Evolutionary conservation across 495 filamentous ascomycete species (phyloP).

Genomic region (Peziza echinospora): DNA sequence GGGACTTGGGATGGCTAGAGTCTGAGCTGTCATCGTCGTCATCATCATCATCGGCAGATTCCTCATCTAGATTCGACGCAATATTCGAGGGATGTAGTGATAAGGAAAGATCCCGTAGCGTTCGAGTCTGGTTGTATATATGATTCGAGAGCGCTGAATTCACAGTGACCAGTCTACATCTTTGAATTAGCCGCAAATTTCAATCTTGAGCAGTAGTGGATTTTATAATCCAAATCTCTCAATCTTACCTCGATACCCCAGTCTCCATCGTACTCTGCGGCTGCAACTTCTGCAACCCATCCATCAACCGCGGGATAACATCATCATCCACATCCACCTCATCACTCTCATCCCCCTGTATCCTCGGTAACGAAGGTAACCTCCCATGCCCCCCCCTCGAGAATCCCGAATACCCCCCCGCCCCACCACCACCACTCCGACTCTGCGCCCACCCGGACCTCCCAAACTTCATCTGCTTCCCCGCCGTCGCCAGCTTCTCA

Average conservation of each 20-base stretch:
- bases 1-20: constrained; percentile 29
- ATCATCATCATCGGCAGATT: no score
- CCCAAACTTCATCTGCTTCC: constrained; percentile 9
- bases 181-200: no score
- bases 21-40: no score
- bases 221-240: no score
- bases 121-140: constrained; percentile 61
- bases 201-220: no score
- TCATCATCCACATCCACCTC: constrained; percentile 46
- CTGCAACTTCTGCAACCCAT: constrained; percentile 52
- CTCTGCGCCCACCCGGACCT: constrained; percentile 1
- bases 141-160: constrained; percentile 69
- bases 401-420: not conserved
- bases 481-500: constrained; percentile 13
- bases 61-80: no score
- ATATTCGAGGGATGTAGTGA: no score
- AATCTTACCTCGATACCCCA: constrained; percentile 47
- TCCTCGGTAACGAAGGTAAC: not conserved
- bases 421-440: constrained; percentile 24
- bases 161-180: constrained; percentile 55
- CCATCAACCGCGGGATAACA: constrained; percentile 48
- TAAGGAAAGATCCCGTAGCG: constrained; percentile 59
- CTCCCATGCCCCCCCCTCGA: not conserved
- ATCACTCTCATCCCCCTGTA: constrained; percentile 37
- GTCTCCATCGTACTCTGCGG: constrained; percentile 65